phyloP scores from a whole-genome alignment of 1,284 basidiomycete species.

The Sanghuangporus baumii region DNA sequence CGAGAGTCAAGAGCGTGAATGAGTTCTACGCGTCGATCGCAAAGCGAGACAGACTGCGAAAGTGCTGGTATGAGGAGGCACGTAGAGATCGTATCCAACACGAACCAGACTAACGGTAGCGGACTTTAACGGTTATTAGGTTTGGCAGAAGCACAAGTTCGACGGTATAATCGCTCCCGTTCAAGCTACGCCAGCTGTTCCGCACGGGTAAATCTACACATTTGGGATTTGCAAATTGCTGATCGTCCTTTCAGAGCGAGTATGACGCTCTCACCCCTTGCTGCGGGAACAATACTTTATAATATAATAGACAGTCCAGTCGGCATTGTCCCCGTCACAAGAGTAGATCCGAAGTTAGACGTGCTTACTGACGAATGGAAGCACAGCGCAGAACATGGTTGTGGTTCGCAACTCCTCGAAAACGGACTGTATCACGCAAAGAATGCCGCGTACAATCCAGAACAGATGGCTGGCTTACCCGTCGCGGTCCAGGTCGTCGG shows the following conservation, averaged over 20 bases:
- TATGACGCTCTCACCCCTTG: constrained; percentile 47
- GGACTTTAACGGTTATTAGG: constrained; percentile 31
- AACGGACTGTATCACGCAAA: constrained; percentile 48
- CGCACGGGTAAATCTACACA: constrained; percentile 50
- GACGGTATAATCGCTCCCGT: constrained; percentile 78
- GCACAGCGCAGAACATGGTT: constrained; percentile 29
- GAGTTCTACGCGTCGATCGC: constrained; percentile 49
- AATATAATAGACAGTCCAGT: constrained; percentile 79
- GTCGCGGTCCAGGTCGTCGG: constrained; percentile 81
- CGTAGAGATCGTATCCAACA: neutral
- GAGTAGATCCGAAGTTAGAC: constrained; percentile 65
- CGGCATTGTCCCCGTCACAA: constrained; percentile 76
- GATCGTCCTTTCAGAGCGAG: constrained; percentile 36
- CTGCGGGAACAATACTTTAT: constrained; percentile 48
- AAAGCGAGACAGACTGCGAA: constrained; percentile 46
- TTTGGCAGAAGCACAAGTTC: constrained; percentile 65
- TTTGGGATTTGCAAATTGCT: neutral
- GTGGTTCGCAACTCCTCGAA: constrained; percentile 53
- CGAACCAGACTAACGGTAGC: neutral
- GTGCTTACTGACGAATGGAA: constrained; percentile 54
- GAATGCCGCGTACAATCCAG: constrained; percentile 59
- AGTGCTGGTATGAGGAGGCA: constrained; percentile 55
- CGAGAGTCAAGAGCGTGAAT: constrained; percentile 46
- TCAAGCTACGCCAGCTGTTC: constrained; percentile 65
- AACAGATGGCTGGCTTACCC: constrained; percentile 73